Percentiles rank a stretch among this genome's conserved stretches.
Conservation (phyloP, 345 rosid species). For the Eucalyptus guilfoylei region DNA sequence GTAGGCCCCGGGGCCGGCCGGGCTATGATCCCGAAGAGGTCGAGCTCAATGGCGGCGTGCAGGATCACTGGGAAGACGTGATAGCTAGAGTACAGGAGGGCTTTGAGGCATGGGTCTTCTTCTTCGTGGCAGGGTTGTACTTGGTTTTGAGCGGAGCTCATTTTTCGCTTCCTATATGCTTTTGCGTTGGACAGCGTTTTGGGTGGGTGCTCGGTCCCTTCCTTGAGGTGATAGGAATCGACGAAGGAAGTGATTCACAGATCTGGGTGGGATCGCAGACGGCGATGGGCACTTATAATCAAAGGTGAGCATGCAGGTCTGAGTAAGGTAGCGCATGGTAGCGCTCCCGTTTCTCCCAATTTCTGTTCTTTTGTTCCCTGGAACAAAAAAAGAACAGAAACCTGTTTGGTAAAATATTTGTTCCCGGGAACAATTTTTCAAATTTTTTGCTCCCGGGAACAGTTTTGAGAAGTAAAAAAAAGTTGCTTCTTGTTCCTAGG, state of each 20-base stretch:
- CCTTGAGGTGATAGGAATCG: not conserved
- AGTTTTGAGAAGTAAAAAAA: no score
- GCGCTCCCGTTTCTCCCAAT: no score
- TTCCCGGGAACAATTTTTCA: no score
- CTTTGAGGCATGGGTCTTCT: constrained; percentile 1
- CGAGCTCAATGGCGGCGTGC: constrained; percentile 37
- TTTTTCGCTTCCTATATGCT: not conserved
- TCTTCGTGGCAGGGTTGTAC: not conserved
- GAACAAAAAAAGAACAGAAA: no score
- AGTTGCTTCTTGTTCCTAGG: no score
- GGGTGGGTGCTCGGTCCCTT: not conserved
- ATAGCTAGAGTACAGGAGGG: not conserved
- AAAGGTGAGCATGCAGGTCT: not conserved
- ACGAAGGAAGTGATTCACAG: not conserved
- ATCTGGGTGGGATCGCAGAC: not conserved
- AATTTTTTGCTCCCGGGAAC: no score
- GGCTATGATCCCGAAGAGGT: constrained; percentile 30
- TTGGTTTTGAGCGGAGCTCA: not conserved
- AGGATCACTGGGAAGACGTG: constrained; percentile 36
- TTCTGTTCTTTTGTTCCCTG: no score
- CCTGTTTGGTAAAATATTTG: no score
- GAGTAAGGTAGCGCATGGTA: no score
- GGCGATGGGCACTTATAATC: not conserved
- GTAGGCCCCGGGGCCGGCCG: constrained; percentile 16
- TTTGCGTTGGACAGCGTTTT: not conserved